Base-by-base conservation (phyloP, 495 filamentous ascomycete species). In the Penicillium paxilli region DNA sequence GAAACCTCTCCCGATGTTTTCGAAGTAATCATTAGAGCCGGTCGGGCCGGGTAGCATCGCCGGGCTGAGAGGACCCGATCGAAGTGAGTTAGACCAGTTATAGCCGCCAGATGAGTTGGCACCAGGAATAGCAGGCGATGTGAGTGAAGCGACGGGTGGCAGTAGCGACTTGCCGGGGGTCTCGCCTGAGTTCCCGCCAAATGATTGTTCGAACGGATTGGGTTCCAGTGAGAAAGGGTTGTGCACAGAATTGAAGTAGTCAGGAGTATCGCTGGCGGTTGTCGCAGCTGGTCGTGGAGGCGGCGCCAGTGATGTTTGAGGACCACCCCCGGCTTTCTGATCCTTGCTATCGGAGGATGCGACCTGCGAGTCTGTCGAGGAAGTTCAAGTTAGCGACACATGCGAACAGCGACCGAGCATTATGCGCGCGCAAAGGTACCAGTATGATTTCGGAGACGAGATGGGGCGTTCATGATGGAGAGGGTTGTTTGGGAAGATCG, bases 171-270 rank as follows among this genome's bases (percentile, higher is more conserved):
- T 91, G 37, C 90, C 91, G 11, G 95, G 91, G 20, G 91, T 94
- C 64, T 96, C 90, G 49, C 82, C 80, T 11, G 87, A 80, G 38
- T 57, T 53, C 49, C 82, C 84, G 47, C 83, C 81, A 67, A 98
- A 98, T 0, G 92, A 96, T 63, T 91, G 86, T 68, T 98, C 94
- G 66, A 98, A 98, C 6, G 93, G 92, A 66, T 98, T 98, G 49
- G 91, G 92, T 67, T 98, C 94, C 58, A 88, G 81, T 47, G 85
- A 87, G 68, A 83, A 88, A 58, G 80, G 81, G 64, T 73, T 81
- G 65, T 86, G 79, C 26, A 83, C 77, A 46, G 74, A 80, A 32
- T 82, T 84, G 73, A 92, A 95, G 74, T 92, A 93, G 64, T 94
- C 89, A 25, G 85, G 82, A n/a, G 80, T 83, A 63, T 87, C 81